Evolutionary conservation across 2,329 filamentous ascomycete genomes (phyloP).

Genomic region (Scytalidium sp.): DNA sequence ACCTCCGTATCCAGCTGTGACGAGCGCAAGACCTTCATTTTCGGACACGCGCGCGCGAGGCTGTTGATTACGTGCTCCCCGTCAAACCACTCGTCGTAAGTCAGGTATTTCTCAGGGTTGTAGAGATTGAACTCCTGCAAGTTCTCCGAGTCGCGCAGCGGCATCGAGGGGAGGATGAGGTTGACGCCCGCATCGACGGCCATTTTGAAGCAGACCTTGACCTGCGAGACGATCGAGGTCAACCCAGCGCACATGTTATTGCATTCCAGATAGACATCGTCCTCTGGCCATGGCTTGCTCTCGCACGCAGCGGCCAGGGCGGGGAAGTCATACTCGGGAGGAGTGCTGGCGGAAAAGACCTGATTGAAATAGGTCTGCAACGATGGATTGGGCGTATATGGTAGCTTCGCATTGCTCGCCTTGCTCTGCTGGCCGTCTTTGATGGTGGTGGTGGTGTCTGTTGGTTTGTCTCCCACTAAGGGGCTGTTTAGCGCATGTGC

Average conservation of each 20-base stretch:
- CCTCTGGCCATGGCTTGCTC: constrained; percentile 20
- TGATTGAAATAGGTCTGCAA: constrained; percentile 27
- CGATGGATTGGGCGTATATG: not conserved
- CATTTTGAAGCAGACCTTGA: constrained; percentile 34
- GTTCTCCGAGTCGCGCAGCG: constrained; percentile 27
- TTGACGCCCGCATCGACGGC: constrained; percentile 29
- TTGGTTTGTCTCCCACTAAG: not conserved
- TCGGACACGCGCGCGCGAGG: constrained; percentile 25
- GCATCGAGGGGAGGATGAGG: constrained; percentile 30
- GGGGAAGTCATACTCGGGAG: constrained; percentile 19
- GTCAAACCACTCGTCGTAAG: constrained; percentile 34
- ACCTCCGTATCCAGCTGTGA: constrained; percentile 17
- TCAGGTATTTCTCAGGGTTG: constrained; percentile 27
- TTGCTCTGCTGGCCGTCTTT: not conserved
- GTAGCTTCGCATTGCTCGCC: no score
- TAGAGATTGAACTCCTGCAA: constrained; percentile 29
- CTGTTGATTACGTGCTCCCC: constrained; percentile 23
- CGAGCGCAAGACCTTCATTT: constrained; percentile 29
- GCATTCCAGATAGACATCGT: constrained; percentile 30
- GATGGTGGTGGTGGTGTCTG: not conserved
- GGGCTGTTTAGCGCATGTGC: not conserved
- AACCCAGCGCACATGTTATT: constrained; percentile 29
- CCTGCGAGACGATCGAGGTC: constrained; percentile 31
- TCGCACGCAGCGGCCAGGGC: constrained; percentile 22
- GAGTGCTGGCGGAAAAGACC: constrained; percentile 22